Evolutionary conservation across 257 asterid genomes (phyloP).

Genomic region (Solanum rostratum): DNA sequence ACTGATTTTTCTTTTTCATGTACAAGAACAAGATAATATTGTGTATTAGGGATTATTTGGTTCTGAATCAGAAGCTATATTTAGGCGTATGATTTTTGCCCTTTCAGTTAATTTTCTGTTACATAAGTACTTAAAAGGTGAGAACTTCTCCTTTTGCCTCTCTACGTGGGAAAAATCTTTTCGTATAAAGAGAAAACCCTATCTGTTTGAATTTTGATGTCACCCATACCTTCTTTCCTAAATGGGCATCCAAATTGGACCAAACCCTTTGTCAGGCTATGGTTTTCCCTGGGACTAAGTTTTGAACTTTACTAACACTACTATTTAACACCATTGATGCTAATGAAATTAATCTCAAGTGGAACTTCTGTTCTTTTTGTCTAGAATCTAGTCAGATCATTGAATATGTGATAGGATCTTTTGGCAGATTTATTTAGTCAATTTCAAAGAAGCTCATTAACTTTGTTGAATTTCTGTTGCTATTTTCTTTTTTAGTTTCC

Average conservation of each 20-base stretch:
- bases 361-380: neutral
- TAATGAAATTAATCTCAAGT: neutral
- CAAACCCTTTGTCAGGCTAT: too few species aligned
- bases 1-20: neutral
- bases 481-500: neutral
- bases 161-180: neutral
- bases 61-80: neutral
- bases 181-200: neutral
- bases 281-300: neutral
- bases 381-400: neutral
- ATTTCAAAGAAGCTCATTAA: neutral
- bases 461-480: neutral
- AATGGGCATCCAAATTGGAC: too few species aligned
- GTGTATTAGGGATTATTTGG: neutral
- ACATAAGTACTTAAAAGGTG: neutral
- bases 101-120: neutral
- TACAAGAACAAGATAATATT: neutral
- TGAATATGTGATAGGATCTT: neutral
- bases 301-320: neutral
- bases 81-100: neutral
- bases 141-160: neutral
- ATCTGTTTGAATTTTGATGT: neutral
- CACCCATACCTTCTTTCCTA: neutral
- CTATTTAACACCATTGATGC: neutral
- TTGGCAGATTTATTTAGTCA: neutral